A percentile compares a stretch with the other conserved stretches of the same genome.
Evolutionary conservation across 75 land plant species (phyloP).

Genomic region (Isoetes taiwanensis): DNA sequence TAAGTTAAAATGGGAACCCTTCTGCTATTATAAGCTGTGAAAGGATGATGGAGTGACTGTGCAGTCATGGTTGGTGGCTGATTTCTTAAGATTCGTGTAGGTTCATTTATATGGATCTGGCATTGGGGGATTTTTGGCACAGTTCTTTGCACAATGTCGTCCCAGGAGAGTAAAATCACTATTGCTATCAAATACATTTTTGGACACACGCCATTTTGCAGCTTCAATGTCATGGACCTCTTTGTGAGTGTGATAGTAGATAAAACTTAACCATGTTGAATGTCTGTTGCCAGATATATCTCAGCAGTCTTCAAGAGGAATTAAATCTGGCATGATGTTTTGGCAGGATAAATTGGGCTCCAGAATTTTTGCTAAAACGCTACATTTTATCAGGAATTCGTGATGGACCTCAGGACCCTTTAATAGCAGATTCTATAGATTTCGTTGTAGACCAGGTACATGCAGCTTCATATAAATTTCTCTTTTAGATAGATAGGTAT

Average conservation of each 20-base stretch:
- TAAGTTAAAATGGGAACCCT: too few relatives aligned
- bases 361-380: constrained; percentile 82
- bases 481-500: neutral
- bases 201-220: constrained; percentile 68
- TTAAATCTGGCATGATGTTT: too few relatives aligned
- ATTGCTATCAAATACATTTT: constrained; percentile 81
- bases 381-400: constrained; percentile 83
- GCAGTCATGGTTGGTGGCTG: neutral
- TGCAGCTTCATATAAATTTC: neutral
- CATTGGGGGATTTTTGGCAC: constrained; percentile 91
- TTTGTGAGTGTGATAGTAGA: constrained; percentile 32
- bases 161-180: constrained; percentile 81
- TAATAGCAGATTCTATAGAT: constrained; percentile 94
- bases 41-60: neutral
- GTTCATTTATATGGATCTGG: constrained; percentile 92
- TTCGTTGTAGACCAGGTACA: constrained; percentile 88
- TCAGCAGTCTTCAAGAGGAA: too few relatives aligned
- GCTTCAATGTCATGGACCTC: constrained; percentile 83
- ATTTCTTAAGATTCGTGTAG: constrained; percentile 19
- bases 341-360: constrained; percentile 83
- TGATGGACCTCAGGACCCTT: constrained; percentile 93
- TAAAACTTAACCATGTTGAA: neutral
- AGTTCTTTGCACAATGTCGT: constrained; percentile 84
- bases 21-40: too few relatives aligned
- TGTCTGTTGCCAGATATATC: too few relatives aligned